Evolutionary conservation across 352 stramenopile species (phyloP), one percentile per base, ranked within the genome.

Genomic region (Aphanomyces euteiches): DNA sequence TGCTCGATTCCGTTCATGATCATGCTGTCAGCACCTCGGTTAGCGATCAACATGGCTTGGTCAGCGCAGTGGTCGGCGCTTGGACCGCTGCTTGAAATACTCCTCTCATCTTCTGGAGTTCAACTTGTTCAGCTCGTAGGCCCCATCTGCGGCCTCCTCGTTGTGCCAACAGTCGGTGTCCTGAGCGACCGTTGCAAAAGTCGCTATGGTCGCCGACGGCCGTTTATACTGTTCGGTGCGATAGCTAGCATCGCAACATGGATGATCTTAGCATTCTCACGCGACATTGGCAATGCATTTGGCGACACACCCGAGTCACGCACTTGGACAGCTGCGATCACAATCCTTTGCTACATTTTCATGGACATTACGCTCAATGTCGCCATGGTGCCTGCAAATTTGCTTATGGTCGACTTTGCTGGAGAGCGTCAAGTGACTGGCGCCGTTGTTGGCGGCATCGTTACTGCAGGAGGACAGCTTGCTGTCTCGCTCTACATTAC

Each of bases 351-450:
- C 56, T 86, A 88, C 75, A 58, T 78, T 5, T 84, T 76, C 76
- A 86, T 85, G 79, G 81, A 83, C 48, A 71, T 88, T n/a, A 78
- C 78, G 19, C 72, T 88, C 57, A 86, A 88, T 58, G 45, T 86
- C 12, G 76, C 79, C 2, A 73, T 79, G 56, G 83, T 72, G 1
- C 79, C 80, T 34, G 75, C 74, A 12, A 72, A 80, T 59, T 38
- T 88, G 47, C 38, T 88, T 13, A 79, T 88, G n/a, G 74, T 79
- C 3, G 81, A 86, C 41, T 84, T 88, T 60, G 81, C 81, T 37
- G 79, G 81, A 4, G 80, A 77, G 8, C 78, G 79, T 12, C 81
- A 88, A 67, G 85, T 78, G 12, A 70, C 74, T 10, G 78, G 74
- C 5, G 77, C 74, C 54, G 76, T 75, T 45, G 17, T 88, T 34